phyloP scores from a whole-genome alignment of 2,329 filamentous ascomycete genomes.

The Lojkania enalia region DNA sequence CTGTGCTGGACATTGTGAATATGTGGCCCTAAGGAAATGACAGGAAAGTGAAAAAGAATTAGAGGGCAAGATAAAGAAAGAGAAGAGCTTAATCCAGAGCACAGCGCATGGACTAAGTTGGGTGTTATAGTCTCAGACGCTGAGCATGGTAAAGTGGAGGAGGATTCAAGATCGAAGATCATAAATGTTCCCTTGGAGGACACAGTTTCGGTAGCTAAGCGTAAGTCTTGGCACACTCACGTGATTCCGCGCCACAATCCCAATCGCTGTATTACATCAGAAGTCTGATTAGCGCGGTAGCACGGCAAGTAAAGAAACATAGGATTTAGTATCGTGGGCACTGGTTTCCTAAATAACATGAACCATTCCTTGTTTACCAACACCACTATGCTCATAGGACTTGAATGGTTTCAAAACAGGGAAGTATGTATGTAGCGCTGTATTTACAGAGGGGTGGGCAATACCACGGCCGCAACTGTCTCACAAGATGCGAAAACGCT shows the following conservation, averaged over 20 bases:
- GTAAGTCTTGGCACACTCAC: slow-evolving; percentile 16
- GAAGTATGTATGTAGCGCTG: too few relatives aligned
- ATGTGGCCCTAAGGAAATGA: slow-evolving; percentile 21
- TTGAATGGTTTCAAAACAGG: too few relatives aligned
- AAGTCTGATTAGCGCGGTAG: too few relatives aligned
- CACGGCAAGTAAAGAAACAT: too few relatives aligned
- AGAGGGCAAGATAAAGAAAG: slow-evolving; percentile 18
- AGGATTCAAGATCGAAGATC: slow-evolving; percentile 8
- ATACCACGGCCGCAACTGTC: too few relatives aligned
- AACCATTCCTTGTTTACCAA: too few relatives aligned
- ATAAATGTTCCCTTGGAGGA: slow-evolving; percentile 32
- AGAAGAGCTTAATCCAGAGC: slow-evolving; percentile 9
- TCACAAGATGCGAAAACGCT: too few relatives aligned
- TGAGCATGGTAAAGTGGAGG: slow-evolving; percentile 24
- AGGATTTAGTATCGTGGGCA: too few relatives aligned
- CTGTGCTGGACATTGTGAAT: slow-evolving; percentile 57
- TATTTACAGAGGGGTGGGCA: too few relatives aligned
- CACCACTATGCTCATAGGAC: too few relatives aligned
- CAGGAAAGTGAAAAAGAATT: slow-evolving; percentile 19
- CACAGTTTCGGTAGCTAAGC: slow-evolving; percentile 25
- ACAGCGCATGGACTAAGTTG: slow-evolving; percentile 21
- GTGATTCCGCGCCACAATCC: slow-evolving; percentile 12
- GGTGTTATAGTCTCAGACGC: slow-evolving; percentile 18
- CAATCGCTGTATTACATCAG: too few relatives aligned
- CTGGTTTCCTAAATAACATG: too few relatives aligned